A percentile compares a stretch with the other conserved stretches of the same genome.
Conservation (phyloP, 140 eudicot genomes). For the Senecio squalidus region DNA sequence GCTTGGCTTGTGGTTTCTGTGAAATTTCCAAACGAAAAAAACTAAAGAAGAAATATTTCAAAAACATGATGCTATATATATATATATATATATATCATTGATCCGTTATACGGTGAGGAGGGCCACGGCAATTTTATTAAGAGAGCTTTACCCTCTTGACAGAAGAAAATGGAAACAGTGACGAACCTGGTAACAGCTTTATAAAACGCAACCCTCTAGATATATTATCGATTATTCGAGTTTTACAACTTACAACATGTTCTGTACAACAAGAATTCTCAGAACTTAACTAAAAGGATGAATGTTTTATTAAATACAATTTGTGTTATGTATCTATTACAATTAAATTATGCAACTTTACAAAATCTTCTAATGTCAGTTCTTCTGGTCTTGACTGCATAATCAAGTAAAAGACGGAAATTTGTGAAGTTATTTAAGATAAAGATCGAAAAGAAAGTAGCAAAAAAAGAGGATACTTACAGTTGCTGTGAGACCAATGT, state of each 20-base stretch:
- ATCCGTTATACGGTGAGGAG: too few relatives aligned
- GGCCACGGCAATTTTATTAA: too few relatives aligned
- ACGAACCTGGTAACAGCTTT: too few relatives aligned
- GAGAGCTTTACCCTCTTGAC: too few relatives aligned
- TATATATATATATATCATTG: too few relatives aligned
- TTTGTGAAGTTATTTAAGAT: background rate
- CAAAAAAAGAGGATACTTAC: slow-evolving; percentile 31
- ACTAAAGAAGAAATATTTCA: too few relatives aligned
- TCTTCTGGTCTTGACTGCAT: slow-evolving; percentile 95
- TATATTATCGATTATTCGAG: too few relatives aligned
- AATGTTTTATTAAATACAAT: background rate
- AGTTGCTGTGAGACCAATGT: slow-evolving; percentile 48
- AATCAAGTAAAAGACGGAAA: background rate
- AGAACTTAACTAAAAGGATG: background rate
- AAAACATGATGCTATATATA: too few relatives aligned
- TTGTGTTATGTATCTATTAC: slow-evolving; percentile 32
- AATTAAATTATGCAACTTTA: slow-evolving; percentile 56
- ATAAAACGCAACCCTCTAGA: too few relatives aligned
- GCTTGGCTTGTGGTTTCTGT: too few relatives aligned
- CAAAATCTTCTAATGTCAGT: slow-evolving; percentile 70
- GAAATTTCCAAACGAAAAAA: too few relatives aligned
- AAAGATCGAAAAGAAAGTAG: background rate
- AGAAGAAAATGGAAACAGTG: too few relatives aligned
- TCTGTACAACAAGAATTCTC: background rate
- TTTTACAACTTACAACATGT: background rate